Conservation (phyloP, 441 rosid genomes). For the Populus tomentosa region DNA sequence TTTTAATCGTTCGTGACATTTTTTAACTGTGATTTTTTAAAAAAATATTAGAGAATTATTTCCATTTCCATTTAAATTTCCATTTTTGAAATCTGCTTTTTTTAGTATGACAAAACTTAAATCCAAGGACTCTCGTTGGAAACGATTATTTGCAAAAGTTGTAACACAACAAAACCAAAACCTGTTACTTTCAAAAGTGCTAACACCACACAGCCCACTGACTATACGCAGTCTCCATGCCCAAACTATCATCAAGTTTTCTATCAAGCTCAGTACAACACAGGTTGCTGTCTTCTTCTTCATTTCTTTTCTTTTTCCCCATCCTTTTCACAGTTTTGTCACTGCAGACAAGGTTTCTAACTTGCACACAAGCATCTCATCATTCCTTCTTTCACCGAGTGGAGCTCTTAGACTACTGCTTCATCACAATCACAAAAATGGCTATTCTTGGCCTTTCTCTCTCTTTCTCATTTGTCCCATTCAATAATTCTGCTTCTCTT, state of each 20-base stretch:
- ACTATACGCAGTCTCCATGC: background rate
- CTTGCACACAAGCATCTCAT: background rate
- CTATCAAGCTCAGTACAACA: background rate
- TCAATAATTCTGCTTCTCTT: background rate
- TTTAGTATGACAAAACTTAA: background rate
- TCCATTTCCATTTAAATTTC: background rate
- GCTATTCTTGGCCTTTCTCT: background rate
- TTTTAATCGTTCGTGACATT: background rate
- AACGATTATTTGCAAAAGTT: background rate
- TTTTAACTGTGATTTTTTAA: background rate
- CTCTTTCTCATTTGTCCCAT: background rate
- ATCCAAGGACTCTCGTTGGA: background rate
- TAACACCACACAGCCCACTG: background rate
- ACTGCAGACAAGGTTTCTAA: background rate
- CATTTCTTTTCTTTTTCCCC: background rate
- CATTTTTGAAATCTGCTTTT: background rate
- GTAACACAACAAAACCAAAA: background rate
- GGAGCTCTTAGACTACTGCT: background rate
- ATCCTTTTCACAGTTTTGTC: background rate
- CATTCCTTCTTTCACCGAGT: background rate
- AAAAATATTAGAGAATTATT: background rate
- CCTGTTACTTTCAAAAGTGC: background rate
- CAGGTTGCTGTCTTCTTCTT: background rate
- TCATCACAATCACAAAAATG: constrained; percentile 5
- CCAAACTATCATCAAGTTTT: background rate